Percentiles rank a stretch among this genome's conserved stretches.
phyloP scores from a whole-genome alignment of 1,139 yeast genomes.

The Hansenula anomala region DNA sequence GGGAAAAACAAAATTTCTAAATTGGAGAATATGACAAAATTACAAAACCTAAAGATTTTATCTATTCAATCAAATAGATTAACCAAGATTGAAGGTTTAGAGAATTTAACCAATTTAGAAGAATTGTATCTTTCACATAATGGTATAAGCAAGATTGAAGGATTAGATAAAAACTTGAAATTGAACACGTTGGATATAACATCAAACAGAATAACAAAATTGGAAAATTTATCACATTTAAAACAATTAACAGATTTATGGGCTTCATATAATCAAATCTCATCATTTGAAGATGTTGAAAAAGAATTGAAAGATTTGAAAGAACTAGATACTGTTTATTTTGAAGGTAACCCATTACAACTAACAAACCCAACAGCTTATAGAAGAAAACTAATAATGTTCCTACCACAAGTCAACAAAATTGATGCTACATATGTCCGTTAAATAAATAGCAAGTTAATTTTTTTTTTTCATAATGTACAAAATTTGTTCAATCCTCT shows the following conservation, averaged over 20 bases:
- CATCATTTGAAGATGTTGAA: conserved; percentile 64
- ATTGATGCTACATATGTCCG: conserved; percentile 84
- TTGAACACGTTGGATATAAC: conserved; percentile 79
- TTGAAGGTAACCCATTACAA: conserved; percentile 94
- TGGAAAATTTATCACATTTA: conserved; percentile 66
- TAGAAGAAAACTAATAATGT: conserved; percentile 72
- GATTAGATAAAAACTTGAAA: conserved; percentile 65
- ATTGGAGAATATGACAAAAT: conserved; percentile 58
- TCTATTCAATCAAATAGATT: conserved; percentile 88
- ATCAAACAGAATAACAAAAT: conserved; percentile 56
- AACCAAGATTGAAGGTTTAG: conserved; percentile 77
- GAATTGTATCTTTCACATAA: conserved; percentile 89
- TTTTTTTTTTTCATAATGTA: no score
- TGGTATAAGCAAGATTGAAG: conserved; percentile 70
- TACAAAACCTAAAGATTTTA: conserved; percentile 64
- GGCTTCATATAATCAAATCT: conserved; percentile 78
- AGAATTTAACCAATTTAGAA: conserved; percentile 63
- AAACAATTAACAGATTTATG: conserved; percentile 79
- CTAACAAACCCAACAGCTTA: conserved; percentile 69
- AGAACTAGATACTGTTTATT: conserved; percentile 79
- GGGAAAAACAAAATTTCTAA: conserved; percentile 79
- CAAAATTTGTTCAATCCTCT: background rate
- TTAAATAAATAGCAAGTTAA: conserved; percentile 6
- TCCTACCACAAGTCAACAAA: conserved; percentile 70
- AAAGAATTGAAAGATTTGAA: conserved; percentile 59